Percentiles rank a stretch among this genome's conserved stretches.
Evolutionary conservation across 495 filamentous ascomycete species (phyloP).

Genomic region (Cladorrhinum samala): DNA sequence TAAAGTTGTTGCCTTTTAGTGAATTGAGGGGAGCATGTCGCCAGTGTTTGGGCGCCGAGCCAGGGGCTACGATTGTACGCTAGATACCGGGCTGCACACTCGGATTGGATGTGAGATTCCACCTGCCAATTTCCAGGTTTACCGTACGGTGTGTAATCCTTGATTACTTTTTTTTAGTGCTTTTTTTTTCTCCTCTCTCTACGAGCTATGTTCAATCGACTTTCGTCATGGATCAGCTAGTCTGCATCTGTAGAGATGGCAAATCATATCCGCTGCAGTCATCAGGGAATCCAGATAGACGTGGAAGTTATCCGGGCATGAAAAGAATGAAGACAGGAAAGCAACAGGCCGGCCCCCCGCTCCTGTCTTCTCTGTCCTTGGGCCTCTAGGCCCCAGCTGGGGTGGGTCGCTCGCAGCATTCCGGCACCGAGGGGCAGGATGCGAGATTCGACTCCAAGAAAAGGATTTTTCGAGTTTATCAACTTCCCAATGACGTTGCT

Average conservation of each 20-base stretch:
- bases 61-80: background rate
- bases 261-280: too few relatives aligned
- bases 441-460: background rate
- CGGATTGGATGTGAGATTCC: background rate
- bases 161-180: background rate
- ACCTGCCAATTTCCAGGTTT: background rate
- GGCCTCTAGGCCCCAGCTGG: background rate
- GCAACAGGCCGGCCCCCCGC: too few relatives aligned
- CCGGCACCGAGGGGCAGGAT: background rate
- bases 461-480: too few relatives aligned
- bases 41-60: slow-evolving; percentile 10
- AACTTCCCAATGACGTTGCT: background rate
- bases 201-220: too few relatives aligned
- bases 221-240: too few relatives aligned
- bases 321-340: too few relatives aligned
- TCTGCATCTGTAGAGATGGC: too few relatives aligned
- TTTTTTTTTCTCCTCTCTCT: too few relatives aligned
- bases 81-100: background rate
- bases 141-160: background rate
- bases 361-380: background rate
- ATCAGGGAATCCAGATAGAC: too few relatives aligned
- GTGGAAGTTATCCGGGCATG: too few relatives aligned
- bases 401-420: background rate
- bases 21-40: slow-evolving; percentile 10
- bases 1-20: slow-evolving; percentile 8